Conservation (phyloP, 176 grass and related monocot species). For the Avena sativa region DNA sequence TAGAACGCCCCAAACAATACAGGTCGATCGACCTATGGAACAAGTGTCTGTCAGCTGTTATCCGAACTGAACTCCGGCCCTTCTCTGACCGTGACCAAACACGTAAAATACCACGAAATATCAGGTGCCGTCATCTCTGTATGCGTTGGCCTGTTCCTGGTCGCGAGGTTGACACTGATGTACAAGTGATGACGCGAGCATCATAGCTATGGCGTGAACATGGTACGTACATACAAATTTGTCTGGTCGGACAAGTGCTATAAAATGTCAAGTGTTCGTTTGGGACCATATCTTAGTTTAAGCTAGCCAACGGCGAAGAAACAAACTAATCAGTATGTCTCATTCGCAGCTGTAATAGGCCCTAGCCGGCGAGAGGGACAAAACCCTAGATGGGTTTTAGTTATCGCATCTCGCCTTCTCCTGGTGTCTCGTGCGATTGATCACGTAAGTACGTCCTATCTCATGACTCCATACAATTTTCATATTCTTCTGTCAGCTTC, state of each 20-base stretch:
- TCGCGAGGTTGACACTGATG: background rate
- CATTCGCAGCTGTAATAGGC: background rate
- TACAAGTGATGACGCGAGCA: background rate
- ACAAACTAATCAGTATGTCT: background rate
- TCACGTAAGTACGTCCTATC: background rate
- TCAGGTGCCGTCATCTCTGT: conserved; percentile 2
- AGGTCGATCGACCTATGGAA: background rate
- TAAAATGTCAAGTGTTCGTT: background rate
- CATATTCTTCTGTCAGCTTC: background rate
- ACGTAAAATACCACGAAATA: background rate
- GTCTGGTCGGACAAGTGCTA: background rate
- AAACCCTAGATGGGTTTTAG: no score
- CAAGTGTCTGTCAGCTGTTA: conserved; percentile 38
- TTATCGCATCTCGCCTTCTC: no score
- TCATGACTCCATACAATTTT: background rate
- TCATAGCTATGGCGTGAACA: background rate
- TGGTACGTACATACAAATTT: conserved; percentile 10
- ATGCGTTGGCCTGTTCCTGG: conserved; percentile 41
- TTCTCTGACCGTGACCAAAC: background rate
- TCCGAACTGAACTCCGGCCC: background rate
- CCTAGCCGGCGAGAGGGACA: no score
- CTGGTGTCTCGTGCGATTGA: no score
- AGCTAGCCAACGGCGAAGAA: background rate
- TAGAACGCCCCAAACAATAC: background rate
- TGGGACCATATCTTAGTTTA: conserved; percentile 18